Conservation (phyloP, 345 rosid species). For the Angophora floribunda region DNA sequence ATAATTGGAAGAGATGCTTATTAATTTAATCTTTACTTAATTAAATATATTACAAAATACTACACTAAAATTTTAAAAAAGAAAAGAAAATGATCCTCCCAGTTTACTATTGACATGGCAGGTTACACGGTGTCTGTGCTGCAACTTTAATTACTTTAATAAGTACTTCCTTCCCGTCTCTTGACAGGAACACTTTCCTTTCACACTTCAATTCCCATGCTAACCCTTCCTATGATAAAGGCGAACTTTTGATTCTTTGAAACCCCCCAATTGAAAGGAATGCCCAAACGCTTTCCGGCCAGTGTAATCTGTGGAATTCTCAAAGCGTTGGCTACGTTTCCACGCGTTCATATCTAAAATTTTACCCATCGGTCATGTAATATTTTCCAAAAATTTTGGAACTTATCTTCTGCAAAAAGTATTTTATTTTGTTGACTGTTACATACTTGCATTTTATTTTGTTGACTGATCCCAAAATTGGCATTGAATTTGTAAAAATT, state of each 20-base stretch:
- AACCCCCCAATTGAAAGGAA: background rate
- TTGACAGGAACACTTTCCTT: background rate
- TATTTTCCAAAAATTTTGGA: background rate
- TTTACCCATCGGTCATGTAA: background rate
- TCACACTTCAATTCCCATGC: background rate
- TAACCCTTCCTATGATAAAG: background rate
- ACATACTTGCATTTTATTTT: background rate
- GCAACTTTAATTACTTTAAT: too few relatives aligned
- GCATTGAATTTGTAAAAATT: background rate
- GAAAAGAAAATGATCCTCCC: too few relatives aligned
- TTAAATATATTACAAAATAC: too few relatives aligned
- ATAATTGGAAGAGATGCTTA: too few relatives aligned
- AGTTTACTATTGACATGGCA: too few relatives aligned
- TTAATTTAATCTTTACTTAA: too few relatives aligned
- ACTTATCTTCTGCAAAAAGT: background rate
- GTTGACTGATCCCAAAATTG: background rate
- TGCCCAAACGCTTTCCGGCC: background rate
- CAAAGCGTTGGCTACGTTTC: background rate
- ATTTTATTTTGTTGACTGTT: background rate
- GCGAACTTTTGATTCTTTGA: background rate
- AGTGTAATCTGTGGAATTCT: background rate
- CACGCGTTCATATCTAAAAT: too few relatives aligned
- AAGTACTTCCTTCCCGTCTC: background rate
- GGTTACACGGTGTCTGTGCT: too few relatives aligned
- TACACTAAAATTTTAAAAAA: too few relatives aligned